Evolutionary conservation across 805 yeast genomes (phyloP).

Genomic region (Henningerozyma blattae): DNA sequence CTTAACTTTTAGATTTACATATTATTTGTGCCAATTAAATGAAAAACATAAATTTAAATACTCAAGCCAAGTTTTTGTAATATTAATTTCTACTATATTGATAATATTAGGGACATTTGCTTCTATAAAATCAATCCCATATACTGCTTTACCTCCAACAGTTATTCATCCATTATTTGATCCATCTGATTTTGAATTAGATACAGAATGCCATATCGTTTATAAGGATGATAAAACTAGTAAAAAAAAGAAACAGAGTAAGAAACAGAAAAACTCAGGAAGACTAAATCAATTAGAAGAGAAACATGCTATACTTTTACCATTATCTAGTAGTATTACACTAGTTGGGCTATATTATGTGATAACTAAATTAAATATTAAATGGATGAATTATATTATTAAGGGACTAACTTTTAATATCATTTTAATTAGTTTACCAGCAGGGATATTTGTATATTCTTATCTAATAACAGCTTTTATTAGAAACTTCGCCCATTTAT

Average conservation of each 20-base stretch:
- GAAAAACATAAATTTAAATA: too few species aligned
- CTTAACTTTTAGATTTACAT: too few species aligned
- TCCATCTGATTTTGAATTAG: constrained; percentile 28
- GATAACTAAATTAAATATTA: constrained; percentile 17
- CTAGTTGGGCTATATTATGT: constrained; percentile 28
- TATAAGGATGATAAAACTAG: constrained; percentile 8
- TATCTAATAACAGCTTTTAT: constrained; percentile 16
- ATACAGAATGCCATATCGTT: constrained; percentile 9
- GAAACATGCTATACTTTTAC: constrained; percentile 30
- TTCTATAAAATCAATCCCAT: constrained; percentile 22
- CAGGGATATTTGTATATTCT: constrained; percentile 23
- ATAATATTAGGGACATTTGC: constrained; percentile 26
- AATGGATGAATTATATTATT: constrained; percentile 23
- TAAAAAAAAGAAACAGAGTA: constrained; percentile 3
- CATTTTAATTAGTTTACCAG: constrained; percentile 22
- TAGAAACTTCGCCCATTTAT: constrained; percentile 21
- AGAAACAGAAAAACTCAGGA: background rate
- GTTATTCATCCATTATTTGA: constrained; percentile 30
- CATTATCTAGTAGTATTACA: constrained; percentile 30
- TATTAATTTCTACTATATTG: constrained; percentile 17
- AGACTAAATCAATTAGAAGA: constrained; percentile 6
- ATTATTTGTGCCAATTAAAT: too few species aligned
- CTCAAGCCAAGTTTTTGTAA: constrained; percentile 1
- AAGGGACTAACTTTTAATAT: constrained; percentile 27
- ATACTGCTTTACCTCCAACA: constrained; percentile 24